Evolutionary conservation across 176 grass and related monocot genomes (phyloP).

Genomic region (Eragrostis curvula): DNA sequence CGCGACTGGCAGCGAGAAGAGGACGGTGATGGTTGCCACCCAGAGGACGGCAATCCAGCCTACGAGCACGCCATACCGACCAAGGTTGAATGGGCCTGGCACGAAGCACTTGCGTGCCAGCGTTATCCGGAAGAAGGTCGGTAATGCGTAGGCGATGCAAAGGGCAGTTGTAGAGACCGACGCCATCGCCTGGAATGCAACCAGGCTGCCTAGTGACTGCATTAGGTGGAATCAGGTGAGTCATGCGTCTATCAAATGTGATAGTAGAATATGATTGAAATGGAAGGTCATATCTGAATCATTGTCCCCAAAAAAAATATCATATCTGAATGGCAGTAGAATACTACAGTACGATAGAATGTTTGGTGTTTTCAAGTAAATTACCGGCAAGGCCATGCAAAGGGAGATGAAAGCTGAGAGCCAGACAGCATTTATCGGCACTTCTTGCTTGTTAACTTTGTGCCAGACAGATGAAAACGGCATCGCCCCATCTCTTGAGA

Average conservation of each 20-base stretch:
- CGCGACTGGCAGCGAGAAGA: slow-evolving; percentile 83
- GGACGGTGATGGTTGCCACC: slow-evolving; percentile 87
- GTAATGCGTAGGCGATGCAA: slow-evolving; percentile 82
- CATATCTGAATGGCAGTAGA: too few relatives aligned
- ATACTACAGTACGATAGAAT: too few relatives aligned
- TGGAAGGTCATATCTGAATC: not conserved
- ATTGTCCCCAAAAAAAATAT: too few relatives aligned
- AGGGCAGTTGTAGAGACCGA: slow-evolving; percentile 88
- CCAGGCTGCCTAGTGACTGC: slow-evolving; percentile 86
- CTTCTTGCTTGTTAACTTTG: slow-evolving; percentile 81
- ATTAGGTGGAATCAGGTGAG: not conserved
- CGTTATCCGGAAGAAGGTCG: slow-evolving; percentile 83
- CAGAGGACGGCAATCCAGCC: slow-evolving; percentile 90
- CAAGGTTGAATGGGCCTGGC: slow-evolving; percentile 82
- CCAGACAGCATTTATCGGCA: slow-evolving; percentile 93
- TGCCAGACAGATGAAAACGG: slow-evolving; percentile 87
- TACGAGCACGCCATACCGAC: slow-evolving; percentile 57
- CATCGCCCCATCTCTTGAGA: slow-evolving; percentile 97
- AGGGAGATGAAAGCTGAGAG: slow-evolving; percentile 71
- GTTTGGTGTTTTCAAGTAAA: not conserved
- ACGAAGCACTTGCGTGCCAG: slow-evolving; percentile 69
- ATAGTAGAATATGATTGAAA: not conserved
- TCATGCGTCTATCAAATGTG: not conserved
- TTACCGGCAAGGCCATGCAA: slow-evolving; percentile 89
- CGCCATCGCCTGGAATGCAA: slow-evolving; percentile 99